Conservation (phyloP, 805 yeast species). For the Candida xiaguanensis region DNA sequence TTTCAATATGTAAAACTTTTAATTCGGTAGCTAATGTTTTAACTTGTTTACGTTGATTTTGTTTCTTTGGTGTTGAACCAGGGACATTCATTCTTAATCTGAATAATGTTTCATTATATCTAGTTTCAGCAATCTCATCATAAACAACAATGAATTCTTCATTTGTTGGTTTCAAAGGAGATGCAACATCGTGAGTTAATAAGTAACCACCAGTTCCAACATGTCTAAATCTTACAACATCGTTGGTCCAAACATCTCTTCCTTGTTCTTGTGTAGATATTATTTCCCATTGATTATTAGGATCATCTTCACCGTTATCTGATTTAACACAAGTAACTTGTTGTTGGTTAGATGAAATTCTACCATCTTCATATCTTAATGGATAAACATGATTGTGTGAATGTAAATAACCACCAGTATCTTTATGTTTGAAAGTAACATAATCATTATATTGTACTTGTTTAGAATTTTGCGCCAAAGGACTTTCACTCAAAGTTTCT, state of each 20-base stretch:
- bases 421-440: slow-evolving; percentile 75
- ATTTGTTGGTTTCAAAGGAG: slow-evolving; percentile 87
- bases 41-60: slow-evolving; percentile 45
- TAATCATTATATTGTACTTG: slow-evolving; percentile 73
- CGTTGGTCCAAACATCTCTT: slow-evolving; percentile 60
- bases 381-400: slow-evolving; percentile 80
- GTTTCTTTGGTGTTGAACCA: slow-evolving; percentile 39
- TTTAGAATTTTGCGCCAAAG: slow-evolving; percentile 65
- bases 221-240: slow-evolving; percentile 75
- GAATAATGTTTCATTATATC: slow-evolving; percentile 72
- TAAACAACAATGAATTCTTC: slow-evolving; percentile 84
- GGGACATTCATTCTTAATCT: slow-evolving; percentile 53
- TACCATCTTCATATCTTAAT: slow-evolving; percentile 91
- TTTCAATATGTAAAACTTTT: slow-evolving; percentile 75
- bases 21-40: slow-evolving; percentile 70
- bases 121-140: slow-evolving; percentile 53
- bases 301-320: slow-evolving; percentile 40
- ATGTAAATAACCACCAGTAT: slow-evolving; percentile 74
- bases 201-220: slow-evolving; percentile 74
- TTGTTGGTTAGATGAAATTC: slow-evolving; percentile 91
- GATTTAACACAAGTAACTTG: slow-evolving; percentile 75
- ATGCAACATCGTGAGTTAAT: slow-evolving; percentile 93
- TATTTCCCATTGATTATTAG: slow-evolving; percentile 83
- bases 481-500: slow-evolving; percentile 83
- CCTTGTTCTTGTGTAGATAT: slow-evolving; percentile 55